Base-by-base conservation (phyloP, 345 rosid genomes). In the Populus davidiana region DNA sequence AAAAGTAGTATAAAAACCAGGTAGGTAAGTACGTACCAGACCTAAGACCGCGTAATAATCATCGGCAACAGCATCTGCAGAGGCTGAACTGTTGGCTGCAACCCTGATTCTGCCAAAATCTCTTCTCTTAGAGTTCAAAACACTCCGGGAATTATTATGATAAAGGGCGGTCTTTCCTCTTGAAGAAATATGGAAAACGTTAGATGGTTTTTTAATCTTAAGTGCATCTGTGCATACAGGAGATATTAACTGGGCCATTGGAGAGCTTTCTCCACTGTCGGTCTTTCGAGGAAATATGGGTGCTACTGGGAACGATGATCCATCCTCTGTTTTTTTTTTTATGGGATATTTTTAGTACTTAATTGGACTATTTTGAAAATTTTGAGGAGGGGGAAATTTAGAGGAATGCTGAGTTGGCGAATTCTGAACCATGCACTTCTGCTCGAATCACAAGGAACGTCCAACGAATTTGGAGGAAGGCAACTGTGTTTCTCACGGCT, bases 21-120 rank as follows among this genome's bases (percentile, higher is more conserved):
- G 41, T 14, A 33, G 20, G 3, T 18, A 7, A 9, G 23, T 31
- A 17, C 43, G 83, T 88, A 95, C 99, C 90, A 92, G 82, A 25
- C 99, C 99, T 80, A 95, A 84, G 82, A 93, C 98, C 9, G 93
- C 84, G 76, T 93, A 95, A 72, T 89, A 94, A 80, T 94, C 98
- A 81, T 93, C 95, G 44, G 95, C 90, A 44, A 92, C 75, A 2
- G 89, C 82, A 11, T 76, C 84, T 39, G 77, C 76, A 43, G 88
- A 81, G 78, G 91, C 61, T 20, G 91, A 81, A 70, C 82, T 85
- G 9, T 81, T 86, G 0, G 91, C 80, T 0, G 95, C 92, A 67
- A 90, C 97, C 81, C 81, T 89, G 72, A 89, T 77, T 65, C 87
- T 83, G 50, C 80, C 81, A 68, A 66, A 75, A 62, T 71, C 35